Evolutionary conservation across 768 basidiomycete species (phyloP).

Genomic region (Kwoniella heveanensis): DNA sequence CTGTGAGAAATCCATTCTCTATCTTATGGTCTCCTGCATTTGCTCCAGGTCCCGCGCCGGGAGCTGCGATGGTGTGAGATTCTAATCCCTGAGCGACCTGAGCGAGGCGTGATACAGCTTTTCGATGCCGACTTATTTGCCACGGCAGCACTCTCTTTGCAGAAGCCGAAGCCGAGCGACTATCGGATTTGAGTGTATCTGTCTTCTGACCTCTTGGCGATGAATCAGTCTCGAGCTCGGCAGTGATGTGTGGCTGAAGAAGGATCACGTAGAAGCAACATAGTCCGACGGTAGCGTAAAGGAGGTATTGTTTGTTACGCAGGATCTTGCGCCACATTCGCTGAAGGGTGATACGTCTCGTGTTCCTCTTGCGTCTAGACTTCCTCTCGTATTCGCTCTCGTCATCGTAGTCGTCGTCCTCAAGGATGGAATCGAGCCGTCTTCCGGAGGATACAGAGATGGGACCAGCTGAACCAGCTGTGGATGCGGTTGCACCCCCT

Average conservation of each 20-base stretch:
- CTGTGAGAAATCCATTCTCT: slow-evolving; percentile 44
- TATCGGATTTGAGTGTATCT: neutral
- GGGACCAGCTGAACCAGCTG: too few relatives aligned
- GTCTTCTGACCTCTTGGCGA: neutral
- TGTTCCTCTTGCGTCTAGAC: neutral
- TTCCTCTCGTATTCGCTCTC: neutral
- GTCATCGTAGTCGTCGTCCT: neutral
- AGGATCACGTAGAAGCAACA: neutral
- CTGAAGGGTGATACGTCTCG: neutral
- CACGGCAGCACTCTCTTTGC: neutral
- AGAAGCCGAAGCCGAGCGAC: neutral
- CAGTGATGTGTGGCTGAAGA: neutral
- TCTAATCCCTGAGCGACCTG: neutral
- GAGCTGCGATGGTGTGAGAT: neutral
- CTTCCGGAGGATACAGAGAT: neutral
- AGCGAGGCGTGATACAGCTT: neutral
- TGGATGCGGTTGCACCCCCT: neutral
- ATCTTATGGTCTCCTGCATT: slow-evolving; percentile 21
- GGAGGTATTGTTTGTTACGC: neutral
- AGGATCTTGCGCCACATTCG: neutral
- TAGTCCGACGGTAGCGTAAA: neutral
- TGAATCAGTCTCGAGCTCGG: neutral
- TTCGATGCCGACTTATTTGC: neutral
- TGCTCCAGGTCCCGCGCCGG: neutral
- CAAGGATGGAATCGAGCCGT: neutral